Conservation (phyloP, 148 eudicot species). For the Pouteria glomerata region DNA sequence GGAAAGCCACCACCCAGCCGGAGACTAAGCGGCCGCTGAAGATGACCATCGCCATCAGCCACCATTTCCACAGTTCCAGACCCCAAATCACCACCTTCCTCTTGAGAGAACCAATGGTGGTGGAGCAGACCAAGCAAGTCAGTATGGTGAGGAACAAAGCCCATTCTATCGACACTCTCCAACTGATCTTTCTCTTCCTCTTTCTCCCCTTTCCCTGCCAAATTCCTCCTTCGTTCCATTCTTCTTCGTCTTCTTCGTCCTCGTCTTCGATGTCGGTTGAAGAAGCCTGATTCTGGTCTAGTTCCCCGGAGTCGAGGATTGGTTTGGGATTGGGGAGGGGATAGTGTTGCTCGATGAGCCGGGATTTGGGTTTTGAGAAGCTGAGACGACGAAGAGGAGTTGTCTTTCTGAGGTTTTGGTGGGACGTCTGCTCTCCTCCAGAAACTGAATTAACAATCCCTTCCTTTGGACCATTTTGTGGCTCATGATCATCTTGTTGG, state of each 20-base stretch:
- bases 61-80: slow-evolving; percentile 60
- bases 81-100: slow-evolving; percentile 21
- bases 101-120: slow-evolving; percentile 19
- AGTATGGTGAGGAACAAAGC: slow-evolving; percentile 27
- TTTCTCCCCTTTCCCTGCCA: slow-evolving; percentile 20
- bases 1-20: slow-evolving; percentile 41
- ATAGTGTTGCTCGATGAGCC: slow-evolving; percentile 39
- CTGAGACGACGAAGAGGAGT: slow-evolving; percentile 43
- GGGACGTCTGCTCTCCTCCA: background rate
- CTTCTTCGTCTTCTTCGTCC: background rate
- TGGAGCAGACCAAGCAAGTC: slow-evolving; percentile 36
- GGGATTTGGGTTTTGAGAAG: slow-evolving; percentile 54
- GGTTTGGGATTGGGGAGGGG: slow-evolving; percentile 1
- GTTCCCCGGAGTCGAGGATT: slow-evolving; percentile 7
- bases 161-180: slow-evolving; percentile 41
- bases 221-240: slow-evolving; percentile 15
- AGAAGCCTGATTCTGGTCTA: slow-evolving; percentile 4
- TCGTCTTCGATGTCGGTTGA: background rate
- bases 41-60: slow-evolving; percentile 48
- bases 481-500: slow-evolving; percentile 7
- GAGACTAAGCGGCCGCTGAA: slow-evolving; percentile 63
- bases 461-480: background rate
- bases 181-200: slow-evolving; percentile 26
- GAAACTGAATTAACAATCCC: background rate
- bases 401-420: background rate